These are phyloP conservation scores for Penicillium rolfsii DNA, from an alignment of 2,329 filamentous ascomycete genomes.

Conservation along the genomic window DNA sequence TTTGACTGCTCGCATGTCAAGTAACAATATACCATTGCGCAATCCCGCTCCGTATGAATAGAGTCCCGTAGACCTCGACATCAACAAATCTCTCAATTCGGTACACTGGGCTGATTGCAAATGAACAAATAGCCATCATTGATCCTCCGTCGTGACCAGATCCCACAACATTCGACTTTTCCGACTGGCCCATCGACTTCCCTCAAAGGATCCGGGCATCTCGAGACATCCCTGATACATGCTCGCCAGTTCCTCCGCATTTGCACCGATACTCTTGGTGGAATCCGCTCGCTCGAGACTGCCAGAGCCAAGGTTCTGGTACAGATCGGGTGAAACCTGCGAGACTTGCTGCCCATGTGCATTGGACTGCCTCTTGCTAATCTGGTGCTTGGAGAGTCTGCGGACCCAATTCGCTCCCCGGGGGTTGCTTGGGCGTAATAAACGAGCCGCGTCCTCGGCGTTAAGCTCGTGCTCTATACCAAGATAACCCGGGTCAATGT, in stretches of 20 bases:
- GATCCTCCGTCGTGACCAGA: conserved; percentile 14
- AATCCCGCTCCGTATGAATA: conserved; percentile 5
- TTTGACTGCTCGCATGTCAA: conserved; percentile 11
- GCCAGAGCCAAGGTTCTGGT: conserved; percentile 17
- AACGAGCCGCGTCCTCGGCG: conserved; percentile 8
- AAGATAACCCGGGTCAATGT: conserved; percentile 5
- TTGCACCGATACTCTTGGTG: conserved; percentile 16
- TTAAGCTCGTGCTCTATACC: conserved; percentile 7
- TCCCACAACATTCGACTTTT: conserved; percentile 24
- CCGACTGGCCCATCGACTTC: conserved; percentile 31
- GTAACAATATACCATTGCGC: conserved; percentile 22
- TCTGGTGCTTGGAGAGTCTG: conserved; percentile 19
- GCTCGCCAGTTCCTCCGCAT: conserved; percentile 27
- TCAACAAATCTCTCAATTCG: background rate
- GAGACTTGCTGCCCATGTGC: conserved; percentile 14
- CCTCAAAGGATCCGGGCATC: conserved; percentile 32
- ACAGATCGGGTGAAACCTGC: conserved; percentile 14
- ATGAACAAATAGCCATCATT: background rate
- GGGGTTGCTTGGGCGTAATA: conserved; percentile 13
- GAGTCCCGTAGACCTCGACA: background rate
- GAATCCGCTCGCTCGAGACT: conserved; percentile 21
- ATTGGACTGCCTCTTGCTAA: conserved; percentile 16
- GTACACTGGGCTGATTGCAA: background rate
- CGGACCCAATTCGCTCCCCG: conserved; percentile 19
- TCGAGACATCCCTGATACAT: conserved; percentile 33